phyloP scores from a whole-genome alignment of 2,329 filamentous ascomycete genomes.

The Colletotrichum brevisporum region DNA sequence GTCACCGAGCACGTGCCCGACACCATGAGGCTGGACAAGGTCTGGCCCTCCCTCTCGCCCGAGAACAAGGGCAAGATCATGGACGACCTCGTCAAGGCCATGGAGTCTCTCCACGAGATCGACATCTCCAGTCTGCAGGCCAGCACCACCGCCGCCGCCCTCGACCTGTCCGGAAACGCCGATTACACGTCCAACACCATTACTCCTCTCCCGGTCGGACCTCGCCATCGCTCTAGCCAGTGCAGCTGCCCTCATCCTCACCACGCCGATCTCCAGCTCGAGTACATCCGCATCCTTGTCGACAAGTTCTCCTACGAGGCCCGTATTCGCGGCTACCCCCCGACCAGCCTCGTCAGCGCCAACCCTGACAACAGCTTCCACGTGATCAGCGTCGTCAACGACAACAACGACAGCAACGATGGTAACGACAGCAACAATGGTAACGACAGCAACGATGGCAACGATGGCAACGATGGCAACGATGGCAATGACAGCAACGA shows the following conservation, averaged over 20 bases:
- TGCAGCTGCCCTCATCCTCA: neutral
- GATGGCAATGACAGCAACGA: too few species aligned
- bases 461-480: too few species aligned
- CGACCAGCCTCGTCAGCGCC: neutral
- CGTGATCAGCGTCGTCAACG: neutral
- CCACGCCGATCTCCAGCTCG: neutral
- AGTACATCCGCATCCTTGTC: neutral
- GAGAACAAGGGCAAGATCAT: neutral
- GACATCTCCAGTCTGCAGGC: neutral
- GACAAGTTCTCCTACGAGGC: neutral
- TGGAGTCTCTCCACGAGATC: neutral
- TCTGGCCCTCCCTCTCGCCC: slow-evolving; percentile 4
- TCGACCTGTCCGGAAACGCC: slow-evolving; percentile 1
- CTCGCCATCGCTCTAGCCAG: neutral
- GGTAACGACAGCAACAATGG: too few species aligned
- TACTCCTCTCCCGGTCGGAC: neutral
- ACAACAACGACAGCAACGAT: neutral
- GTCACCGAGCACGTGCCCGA: slow-evolving; percentile 8
- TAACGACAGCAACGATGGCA: too few species aligned
- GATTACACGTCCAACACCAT: slow-evolving; percentile 10
- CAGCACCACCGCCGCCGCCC: neutral
- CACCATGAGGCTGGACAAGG: slow-evolving; percentile 10
- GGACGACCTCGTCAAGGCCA: neutral
- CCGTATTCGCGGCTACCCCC: neutral
- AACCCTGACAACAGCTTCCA: neutral